phyloP scores from a whole-genome alignment of 164 flowering plant genomes.

The Vitis rupestris region DNA sequence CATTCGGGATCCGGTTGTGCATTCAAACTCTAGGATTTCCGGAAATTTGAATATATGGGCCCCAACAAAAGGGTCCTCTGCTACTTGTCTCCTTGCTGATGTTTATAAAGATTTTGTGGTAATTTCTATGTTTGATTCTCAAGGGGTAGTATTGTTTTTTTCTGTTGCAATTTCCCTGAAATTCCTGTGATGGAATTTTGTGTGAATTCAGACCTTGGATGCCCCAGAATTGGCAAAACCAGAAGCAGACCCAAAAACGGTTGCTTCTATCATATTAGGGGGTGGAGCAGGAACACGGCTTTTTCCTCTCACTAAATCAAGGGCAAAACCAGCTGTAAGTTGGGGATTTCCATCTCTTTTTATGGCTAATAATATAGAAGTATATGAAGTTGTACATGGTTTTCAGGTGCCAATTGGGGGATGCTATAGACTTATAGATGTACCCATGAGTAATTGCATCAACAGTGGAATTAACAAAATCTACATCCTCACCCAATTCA shows the following conservation, averaged over 20 bases:
- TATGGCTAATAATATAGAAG: background rate
- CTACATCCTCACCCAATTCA: slow-evolving; percentile 85
- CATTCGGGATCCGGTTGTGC: background rate
- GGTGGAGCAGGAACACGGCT: slow-evolving; percentile 86
- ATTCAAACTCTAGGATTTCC: background rate
- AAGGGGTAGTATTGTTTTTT: background rate
- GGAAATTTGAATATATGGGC: slow-evolving; percentile 11
- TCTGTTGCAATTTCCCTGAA: background rate
- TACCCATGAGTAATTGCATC: slow-evolving; percentile 97
- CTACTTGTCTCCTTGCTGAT: slow-evolving; percentile 27
- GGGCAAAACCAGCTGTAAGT: slow-evolving; percentile 90
- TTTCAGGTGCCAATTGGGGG: slow-evolving; percentile 93
- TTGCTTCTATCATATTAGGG: slow-evolving; percentile 81
- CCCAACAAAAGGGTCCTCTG: background rate
- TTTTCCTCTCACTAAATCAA: slow-evolving; percentile 74
- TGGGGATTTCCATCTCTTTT: no score
- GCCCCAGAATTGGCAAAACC: slow-evolving; percentile 38
- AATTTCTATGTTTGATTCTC: background rate
- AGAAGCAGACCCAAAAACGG: slow-evolving; percentile 65
- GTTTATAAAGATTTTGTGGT: slow-evolving; percentile 32
- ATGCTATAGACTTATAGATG: slow-evolving; percentile 89
- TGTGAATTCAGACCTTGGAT: slow-evolving; percentile 35
- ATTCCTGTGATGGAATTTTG: no score
- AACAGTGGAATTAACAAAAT: slow-evolving; percentile 93
- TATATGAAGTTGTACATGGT: background rate